phyloP scores from a whole-genome alignment of 352 stramenopile species.

The Pythium insidiosum region DNA sequence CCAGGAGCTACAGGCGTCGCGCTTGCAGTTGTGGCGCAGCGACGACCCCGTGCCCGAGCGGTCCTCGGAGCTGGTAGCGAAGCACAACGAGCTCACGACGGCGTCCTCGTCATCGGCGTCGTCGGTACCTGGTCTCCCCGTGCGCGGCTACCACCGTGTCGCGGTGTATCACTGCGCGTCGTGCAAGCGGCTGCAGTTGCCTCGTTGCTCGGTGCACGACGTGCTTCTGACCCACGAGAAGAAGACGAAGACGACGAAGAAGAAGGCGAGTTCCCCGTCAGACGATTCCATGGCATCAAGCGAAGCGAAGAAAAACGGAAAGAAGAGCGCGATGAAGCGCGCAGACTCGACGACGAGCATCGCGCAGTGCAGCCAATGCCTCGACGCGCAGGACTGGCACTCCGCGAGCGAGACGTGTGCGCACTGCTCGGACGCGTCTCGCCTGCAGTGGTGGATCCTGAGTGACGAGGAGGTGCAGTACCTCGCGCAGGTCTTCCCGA shows the following conservation, averaged over 20 bases:
- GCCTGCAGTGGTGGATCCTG: conserved; percentile 66
- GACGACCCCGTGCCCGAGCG: conserved; percentile 6
- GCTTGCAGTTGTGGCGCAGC: conserved; percentile 47
- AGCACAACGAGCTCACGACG: conserved; percentile 11
- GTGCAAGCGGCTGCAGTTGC: conserved; percentile 43
- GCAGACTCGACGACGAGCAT: too few relatives aligned
- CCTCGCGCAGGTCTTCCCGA: conserved; percentile 51
- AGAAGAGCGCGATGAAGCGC: too few relatives aligned
- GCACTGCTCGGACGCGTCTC: conserved; percentile 1
- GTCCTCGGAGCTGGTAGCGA: conserved; percentile 7
- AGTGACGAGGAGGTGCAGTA: conserved; percentile 65
- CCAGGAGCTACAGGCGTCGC: conserved; percentile 53
- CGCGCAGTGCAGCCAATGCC: conserved; percentile 45
- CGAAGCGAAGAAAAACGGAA: too few relatives aligned
- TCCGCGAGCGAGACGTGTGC: conserved; percentile 14
- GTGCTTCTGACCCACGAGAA: conserved; percentile 52
- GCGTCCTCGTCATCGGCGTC: too few relatives aligned
- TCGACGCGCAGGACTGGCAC: conserved; percentile 39
- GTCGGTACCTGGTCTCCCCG: too few relatives aligned
- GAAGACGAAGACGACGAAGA: too few relatives aligned
- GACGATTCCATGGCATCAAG: too few relatives aligned
- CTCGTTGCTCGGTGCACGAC: conserved; percentile 34
- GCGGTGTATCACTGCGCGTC: conserved; percentile 47
- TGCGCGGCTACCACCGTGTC: conserved; percentile 67
- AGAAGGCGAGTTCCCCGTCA: not conserved